phyloP scores from a whole-genome alignment of 2,329 filamentous ascomycete species.

The Colletotrichum sidae region DNA sequence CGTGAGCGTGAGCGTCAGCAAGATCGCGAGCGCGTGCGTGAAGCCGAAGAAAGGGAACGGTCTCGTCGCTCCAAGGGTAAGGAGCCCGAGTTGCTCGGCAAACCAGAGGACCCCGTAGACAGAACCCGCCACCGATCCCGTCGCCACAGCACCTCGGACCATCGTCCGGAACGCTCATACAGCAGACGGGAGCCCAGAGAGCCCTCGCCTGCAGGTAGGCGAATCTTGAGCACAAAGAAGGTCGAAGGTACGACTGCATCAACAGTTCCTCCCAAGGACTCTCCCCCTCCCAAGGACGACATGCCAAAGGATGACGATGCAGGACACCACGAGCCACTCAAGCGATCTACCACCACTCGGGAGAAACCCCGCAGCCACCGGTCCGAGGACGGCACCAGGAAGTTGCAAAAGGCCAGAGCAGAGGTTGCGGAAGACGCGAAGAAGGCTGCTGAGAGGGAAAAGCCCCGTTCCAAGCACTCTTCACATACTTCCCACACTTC shows the following conservation, averaged over 20 bases:
- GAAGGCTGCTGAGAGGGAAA: slow-evolving; percentile 42
- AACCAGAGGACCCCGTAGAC: slow-evolving; percentile 33
- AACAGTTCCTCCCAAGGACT: slow-evolving; percentile 38
- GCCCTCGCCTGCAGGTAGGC: slow-evolving; percentile 45
- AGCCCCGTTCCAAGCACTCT: slow-evolving; percentile 45
- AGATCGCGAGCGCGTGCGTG: slow-evolving; percentile 14
- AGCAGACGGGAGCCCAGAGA: slow-evolving; percentile 45
- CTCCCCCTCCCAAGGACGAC: slow-evolving; percentile 38
- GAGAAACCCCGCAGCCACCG: slow-evolving; percentile 43
- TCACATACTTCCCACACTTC: not conserved
- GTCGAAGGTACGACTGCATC: slow-evolving; percentile 48
- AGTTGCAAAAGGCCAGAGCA: slow-evolving; percentile 41
- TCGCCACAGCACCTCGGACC: slow-evolving; percentile 54
- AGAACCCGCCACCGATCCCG: slow-evolving; percentile 52
- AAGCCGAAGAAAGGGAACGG: slow-evolving; percentile 20
- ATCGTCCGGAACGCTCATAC: slow-evolving; percentile 40
- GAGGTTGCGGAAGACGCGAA: slow-evolving; percentile 37
- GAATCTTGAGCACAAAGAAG: slow-evolving; percentile 56
- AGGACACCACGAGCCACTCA: slow-evolving; percentile 43
- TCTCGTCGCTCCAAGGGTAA: slow-evolving; percentile 48
- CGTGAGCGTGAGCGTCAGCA: slow-evolving; percentile 44
- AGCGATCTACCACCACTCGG: slow-evolving; percentile 47
- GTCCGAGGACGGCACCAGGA: slow-evolving; percentile 44
- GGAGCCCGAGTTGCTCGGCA: slow-evolving; percentile 41
- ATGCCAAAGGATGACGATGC: slow-evolving; percentile 35